Evolutionary conservation across 345 rosid species (phyloP).

Genomic region (Ceriops decandra): DNA sequence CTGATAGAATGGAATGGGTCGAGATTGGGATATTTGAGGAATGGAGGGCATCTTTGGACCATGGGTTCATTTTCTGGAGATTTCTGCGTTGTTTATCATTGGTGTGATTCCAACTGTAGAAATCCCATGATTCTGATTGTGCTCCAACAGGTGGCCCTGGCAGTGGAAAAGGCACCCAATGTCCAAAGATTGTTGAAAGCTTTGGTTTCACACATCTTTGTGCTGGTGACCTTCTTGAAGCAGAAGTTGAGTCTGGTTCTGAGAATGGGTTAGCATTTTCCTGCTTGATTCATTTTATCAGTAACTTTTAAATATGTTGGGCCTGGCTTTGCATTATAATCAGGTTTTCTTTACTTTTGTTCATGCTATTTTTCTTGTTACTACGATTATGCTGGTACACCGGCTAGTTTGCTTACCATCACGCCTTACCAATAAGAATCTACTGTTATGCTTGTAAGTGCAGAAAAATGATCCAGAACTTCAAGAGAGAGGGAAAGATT

Average conservation of each 20-base stretch:
- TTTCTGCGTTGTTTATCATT: slow-evolving; percentile 1
- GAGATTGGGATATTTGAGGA: too few relatives aligned
- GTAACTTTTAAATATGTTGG: neutral
- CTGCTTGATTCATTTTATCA: neutral
- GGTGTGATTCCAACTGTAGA: slow-evolving; percentile 25
- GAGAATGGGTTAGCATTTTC: slow-evolving; percentile 53
- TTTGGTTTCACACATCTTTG: slow-evolving; percentile 68
- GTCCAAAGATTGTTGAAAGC: slow-evolving; percentile 55
- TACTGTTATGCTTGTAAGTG: neutral
- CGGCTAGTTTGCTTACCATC: neutral
- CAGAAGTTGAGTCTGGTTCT: slow-evolving; percentile 69
- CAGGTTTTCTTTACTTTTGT: neutral
- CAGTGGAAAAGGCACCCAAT: slow-evolving; percentile 86
- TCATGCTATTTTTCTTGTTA: neutral
- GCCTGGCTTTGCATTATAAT: too few relatives aligned
- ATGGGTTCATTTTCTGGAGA: neutral
- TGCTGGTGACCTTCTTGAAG: slow-evolving; percentile 82
- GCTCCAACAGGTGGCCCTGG: slow-evolving; percentile 26
- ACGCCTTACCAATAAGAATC: neutral
- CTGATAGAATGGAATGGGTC: too few relatives aligned
- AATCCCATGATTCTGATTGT: neutral
- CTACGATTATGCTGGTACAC: neutral
- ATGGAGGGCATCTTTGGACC: too few relatives aligned
- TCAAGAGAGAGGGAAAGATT: slow-evolving; percentile 69
- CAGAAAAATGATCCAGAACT: slow-evolving; percentile 63